A percentile compares a stretch with the other conserved stretches of the same genome.
Conservation (phyloP, 176 grass and related monocot genomes). For the Oryza brachyantha region DNA sequence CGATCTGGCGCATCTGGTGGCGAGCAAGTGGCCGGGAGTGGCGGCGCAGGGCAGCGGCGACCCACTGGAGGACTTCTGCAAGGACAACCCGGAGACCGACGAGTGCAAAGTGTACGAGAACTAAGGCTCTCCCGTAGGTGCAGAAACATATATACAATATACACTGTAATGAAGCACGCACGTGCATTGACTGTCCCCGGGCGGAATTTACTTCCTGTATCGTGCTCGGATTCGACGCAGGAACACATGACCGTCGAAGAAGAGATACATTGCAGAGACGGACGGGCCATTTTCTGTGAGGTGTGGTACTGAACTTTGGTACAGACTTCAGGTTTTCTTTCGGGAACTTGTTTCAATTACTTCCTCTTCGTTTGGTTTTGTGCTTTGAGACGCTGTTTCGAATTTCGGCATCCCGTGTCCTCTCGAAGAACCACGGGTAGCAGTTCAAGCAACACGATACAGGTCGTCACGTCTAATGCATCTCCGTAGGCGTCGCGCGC, state of each 20-base stretch:
- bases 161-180: constrained; percentile 5
- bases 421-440: too few relatives aligned
- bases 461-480: too few relatives aligned
- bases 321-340: not conserved
- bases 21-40: constrained; percentile 71
- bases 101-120: constrained; percentile 98
- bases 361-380: not conserved
- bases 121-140: not conserved
- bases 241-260: not conserved
- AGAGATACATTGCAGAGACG: constrained; percentile 7
- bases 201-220: not conserved
- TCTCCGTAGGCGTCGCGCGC: too few relatives aligned
- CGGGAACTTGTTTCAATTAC: not conserved
- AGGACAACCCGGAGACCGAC: constrained; percentile 71
- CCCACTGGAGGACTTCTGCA: constrained; percentile 93
- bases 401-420: not conserved
- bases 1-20: constrained; percentile 90
- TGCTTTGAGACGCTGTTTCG: not conserved
- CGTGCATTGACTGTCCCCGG: not conserved
- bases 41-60: constrained; percentile 53
- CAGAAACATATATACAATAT: not conserved
- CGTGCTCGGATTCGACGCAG: not conserved
- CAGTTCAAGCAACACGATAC: too few relatives aligned
- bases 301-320: constrained; percentile 23
- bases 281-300: not conserved